These are phyloP conservation scores for Pichia phayaonensis DNA, from an alignment of 805 yeast species.

Conservation along the genomic window DNA sequence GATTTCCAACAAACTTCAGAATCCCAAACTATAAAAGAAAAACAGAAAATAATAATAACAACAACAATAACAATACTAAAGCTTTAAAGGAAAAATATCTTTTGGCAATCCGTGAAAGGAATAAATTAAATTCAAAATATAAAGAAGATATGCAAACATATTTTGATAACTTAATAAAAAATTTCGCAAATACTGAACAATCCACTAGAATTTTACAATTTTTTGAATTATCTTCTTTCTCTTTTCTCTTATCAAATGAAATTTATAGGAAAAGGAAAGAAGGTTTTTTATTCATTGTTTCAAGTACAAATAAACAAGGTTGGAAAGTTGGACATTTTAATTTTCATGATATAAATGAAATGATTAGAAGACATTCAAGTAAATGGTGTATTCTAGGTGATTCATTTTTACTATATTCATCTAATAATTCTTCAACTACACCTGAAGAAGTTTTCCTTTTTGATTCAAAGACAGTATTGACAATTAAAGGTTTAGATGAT, in stretches of 20 bases:
- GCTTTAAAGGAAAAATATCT: constrained; percentile 3
- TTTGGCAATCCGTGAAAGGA: constrained; percentile 3
- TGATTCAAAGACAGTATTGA: constrained; percentile 64
- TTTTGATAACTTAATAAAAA: constrained; percentile 50
- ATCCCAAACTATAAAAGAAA: background rate
- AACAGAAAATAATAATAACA: too few species aligned
- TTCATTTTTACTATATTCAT: constrained; percentile 78
- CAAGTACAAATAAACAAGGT: constrained; percentile 83
- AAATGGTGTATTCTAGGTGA: constrained; percentile 89
- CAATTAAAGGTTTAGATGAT: constrained; percentile 30
- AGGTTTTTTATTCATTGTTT: constrained; percentile 72
- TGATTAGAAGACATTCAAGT: constrained; percentile 84
- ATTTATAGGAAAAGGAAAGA: constrained; percentile 80
- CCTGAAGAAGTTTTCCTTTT: constrained; percentile 88
- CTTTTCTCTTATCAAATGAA: constrained; percentile 77
- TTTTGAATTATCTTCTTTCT: constrained; percentile 83
- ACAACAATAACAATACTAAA: background rate
- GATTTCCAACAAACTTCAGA: background rate
- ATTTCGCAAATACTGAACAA: constrained; percentile 66
- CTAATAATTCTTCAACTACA: constrained; percentile 77
- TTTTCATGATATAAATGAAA: constrained; percentile 69
- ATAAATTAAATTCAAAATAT: constrained; percentile 26
- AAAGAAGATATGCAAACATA: constrained; percentile 54
- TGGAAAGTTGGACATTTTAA: constrained; percentile 92
- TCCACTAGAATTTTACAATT: constrained; percentile 79